Evolutionary conservation across 2,329 filamentous ascomycete species (phyloP), one percentile per base, ranked within the genome.

Genomic region (Gaeumannomyces sp.): DNA sequence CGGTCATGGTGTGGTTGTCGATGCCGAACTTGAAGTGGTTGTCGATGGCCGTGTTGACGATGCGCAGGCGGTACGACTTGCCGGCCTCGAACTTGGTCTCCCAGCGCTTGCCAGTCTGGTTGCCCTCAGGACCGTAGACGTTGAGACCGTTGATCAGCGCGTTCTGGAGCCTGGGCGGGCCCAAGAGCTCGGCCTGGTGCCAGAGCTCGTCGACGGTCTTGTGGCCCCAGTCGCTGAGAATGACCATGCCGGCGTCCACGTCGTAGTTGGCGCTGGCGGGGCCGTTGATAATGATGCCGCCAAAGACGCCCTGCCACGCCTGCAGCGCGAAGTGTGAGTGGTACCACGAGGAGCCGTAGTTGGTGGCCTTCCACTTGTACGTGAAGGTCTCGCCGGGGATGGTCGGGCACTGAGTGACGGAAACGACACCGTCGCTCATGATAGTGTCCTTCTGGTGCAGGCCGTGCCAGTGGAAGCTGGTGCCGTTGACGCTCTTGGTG

Each of bases 381-480:
- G 75, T 77, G 53, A 71, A 66, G 59, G 67, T 68, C 35, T 71
- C 66, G 2, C 75, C 73, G 1, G 75, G 76, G 1, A 76, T 72
- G 29, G 78, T 76, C 1, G 75, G 76, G 63, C 78, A 79, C 67
- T 79, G 76, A 22, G 73, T 74, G 8, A 79, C 71, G 4, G 75
- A 73, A 4, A 72, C 70, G 2, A 78, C 76, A 29, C 78, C 78
- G 62, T 64, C 63, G 56, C 62, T 76, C 64, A 81, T 76, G 68
- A 81, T 83, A 61, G 78, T 83, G 70, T 80, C 76, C 66, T 80
- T 76, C 70, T 89, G 85, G 8, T 83, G 80, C 45, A 89, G 76
- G 28, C 85, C 87, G 69, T 89, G 86, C 75, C 81, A 89, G 70
- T 89, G 87, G 25, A 89, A 82, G 11, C 79, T 79, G 10, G 85